Conservation (phyloP, 257 asterid species). For the Solanum chiquidenum region DNA sequence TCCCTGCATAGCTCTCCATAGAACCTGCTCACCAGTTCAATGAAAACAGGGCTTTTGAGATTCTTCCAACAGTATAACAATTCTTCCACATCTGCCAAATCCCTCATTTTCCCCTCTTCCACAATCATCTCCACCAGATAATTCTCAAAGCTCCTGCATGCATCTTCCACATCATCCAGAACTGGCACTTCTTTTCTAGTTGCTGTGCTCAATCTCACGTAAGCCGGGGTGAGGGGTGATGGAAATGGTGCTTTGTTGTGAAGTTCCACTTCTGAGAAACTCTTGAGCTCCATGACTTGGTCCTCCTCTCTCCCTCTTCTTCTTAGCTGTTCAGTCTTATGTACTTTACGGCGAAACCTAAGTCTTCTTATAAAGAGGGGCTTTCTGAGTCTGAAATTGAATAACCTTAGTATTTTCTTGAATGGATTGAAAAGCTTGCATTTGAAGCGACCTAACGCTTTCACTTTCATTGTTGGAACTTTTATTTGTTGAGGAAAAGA, state of each 20-base stretch:
- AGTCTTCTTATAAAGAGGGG: slow-evolving; percentile 40
- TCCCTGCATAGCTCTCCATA: slow-evolving; percentile 67
- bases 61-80: slow-evolving; percentile 60
- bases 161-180: slow-evolving; percentile 34
- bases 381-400: slow-evolving; percentile 34
- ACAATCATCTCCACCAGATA: slow-evolving; percentile 56
- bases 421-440: slow-evolving; percentile 43
- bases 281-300: slow-evolving; percentile 34
- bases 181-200: background rate
- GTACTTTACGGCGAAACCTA: background rate
- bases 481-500: slow-evolving; percentile 7
- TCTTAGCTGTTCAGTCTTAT: background rate
- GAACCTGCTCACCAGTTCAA: slow-evolving; percentile 57
- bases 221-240: slow-evolving; percentile 79
- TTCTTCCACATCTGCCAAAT: slow-evolving; percentile 63
- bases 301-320: slow-evolving; percentile 21
- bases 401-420: slow-evolving; percentile 33
- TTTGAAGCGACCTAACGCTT: slow-evolving; percentile 26
- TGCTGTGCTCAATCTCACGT: slow-evolving; percentile 19
- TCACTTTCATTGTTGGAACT: background rate
- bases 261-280: slow-evolving; percentile 28
- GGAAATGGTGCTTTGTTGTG: slow-evolving; percentile 45
- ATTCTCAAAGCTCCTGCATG: slow-evolving; percentile 68
- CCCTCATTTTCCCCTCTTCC: slow-evolving; percentile 50
- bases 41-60: slow-evolving; percentile 43